Evolutionary conservation across 2,329 filamentous ascomycete species (phyloP), one percentile per base, ranked within the genome.

Genomic region (Paraconiothyrium sp.): DNA sequence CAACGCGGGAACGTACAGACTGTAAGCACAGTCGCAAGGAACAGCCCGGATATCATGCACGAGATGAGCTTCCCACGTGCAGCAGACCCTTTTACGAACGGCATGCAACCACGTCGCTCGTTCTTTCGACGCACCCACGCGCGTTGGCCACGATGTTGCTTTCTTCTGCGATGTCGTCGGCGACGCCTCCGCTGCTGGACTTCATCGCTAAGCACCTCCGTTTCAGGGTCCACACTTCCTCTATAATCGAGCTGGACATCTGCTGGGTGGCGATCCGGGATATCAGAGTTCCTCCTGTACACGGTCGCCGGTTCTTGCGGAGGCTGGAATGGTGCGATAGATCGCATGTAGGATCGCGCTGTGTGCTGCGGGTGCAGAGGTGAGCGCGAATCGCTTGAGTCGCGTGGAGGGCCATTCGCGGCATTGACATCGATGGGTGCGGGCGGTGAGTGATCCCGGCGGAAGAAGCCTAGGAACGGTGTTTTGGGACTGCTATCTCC

Each of bases 31-130:
- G 85, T 72, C 5, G 85, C 74, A 10, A 92, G 76, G 59, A 92
- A 86, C 6, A 85, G 63, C 1, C 89, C 90, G 6, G 91, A 91
- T 7, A 92, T 84, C 27, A 90, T 83, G 71, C 86, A 89, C 6
- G 73, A 71, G 13, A 72, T 64, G 54, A 72, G 63, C 58, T 78
- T 78, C 2, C 72, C 69, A 9, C 76, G 65, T 9, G 76, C 72
- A 24, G 75, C 73, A 20, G 68, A 60, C 41, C 69, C 74, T 8
- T 64, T 65, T 2, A 72, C 64, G 34, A 71, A 73, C 2, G 65
- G 61, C 59, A 68, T 63, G 41, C 67, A 63, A 14, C 65, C 64
- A 27, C 63, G 61, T 35, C 16, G 13, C n/a, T 72, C 68, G 14
- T 66, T 37, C 46, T 65, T 60, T 14, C 70, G 59, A 1, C 76